Conservation (phyloP, 257 asterid species). For the Striga asiatica region DNA sequence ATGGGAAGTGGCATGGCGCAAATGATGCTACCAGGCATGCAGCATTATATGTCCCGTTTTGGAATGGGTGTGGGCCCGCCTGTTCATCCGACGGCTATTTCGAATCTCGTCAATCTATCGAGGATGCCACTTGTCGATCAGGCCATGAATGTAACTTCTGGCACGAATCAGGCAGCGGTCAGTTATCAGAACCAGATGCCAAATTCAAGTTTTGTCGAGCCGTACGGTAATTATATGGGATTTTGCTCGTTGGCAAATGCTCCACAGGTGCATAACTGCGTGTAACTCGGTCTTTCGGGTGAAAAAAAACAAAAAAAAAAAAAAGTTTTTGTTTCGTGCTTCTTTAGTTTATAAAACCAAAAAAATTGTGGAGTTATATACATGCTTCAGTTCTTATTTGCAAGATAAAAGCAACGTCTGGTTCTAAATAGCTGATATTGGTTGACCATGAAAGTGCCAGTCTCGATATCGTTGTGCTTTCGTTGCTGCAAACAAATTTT, state of each 20-base stretch:
- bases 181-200: slow-evolving; percentile 43
- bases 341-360: no score
- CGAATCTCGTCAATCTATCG: slow-evolving; percentile 46
- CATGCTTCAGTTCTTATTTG: no score
- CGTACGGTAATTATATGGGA: slow-evolving; percentile 52
- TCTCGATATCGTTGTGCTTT: no score
- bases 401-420: no score
- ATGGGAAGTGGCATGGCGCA: slow-evolving; percentile 82
- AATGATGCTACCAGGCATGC: slow-evolving; percentile 63
- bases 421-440: no score
- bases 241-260: slow-evolving; percentile 41
- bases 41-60: slow-evolving; percentile 55
- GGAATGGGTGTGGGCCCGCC: slow-evolving; percentile 60
- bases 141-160: slow-evolving; percentile 20
- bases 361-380: no score
- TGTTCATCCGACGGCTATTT: slow-evolving; percentile 37
- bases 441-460: no score
- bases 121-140: slow-evolving; percentile 41
- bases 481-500: no score
- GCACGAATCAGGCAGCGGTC: slow-evolving; percentile 31
- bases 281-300: no score
- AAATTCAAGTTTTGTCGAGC: slow-evolving; percentile 37
- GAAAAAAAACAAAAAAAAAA: neutral
- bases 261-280: slow-evolving; percentile 36
- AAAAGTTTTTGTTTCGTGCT: neutral